A percentile compares a stretch with the other conserved stretches of the same genome.
Conservation (phyloP, 768 basidiomycete species). For the Ramaria sp. region DNA sequence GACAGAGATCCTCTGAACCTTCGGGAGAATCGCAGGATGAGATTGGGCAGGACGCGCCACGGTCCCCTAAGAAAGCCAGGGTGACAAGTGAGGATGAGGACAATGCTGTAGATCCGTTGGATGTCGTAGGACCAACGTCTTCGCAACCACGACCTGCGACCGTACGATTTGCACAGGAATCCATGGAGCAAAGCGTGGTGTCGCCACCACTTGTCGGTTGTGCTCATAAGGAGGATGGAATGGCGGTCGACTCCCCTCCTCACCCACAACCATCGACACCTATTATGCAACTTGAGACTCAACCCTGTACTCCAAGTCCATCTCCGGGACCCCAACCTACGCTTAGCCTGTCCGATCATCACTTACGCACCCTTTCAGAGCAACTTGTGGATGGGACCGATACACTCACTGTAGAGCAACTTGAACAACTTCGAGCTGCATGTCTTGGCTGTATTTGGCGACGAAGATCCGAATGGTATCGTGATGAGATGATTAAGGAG, state of each 20-base stretch:
- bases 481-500: slow-evolving; percentile 52
- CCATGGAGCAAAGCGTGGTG: background rate
- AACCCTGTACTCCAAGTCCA: slow-evolving; percentile 26
- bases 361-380: slow-evolving; percentile 37
- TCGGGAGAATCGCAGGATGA: slow-evolving; percentile 45
- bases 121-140: slow-evolving; percentile 25
- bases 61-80: slow-evolving; percentile 49
- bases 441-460: slow-evolving; percentile 78
- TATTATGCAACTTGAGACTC: background rate
- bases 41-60: slow-evolving; percentile 24
- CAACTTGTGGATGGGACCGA: slow-evolving; percentile 45
- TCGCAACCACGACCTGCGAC: slow-evolving; percentile 23
- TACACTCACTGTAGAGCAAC: slow-evolving; percentile 68
- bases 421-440: slow-evolving; percentile 87
- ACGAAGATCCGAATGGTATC: slow-evolving; percentile 74
- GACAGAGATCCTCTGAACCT: slow-evolving; percentile 50
- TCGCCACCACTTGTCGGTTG: background rate
- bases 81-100: slow-evolving; percentile 6
- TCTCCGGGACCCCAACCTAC: slow-evolving; percentile 56
- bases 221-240: too few species aligned
- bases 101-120: slow-evolving; percentile 40
- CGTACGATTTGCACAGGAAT: slow-evolving; percentile 42
- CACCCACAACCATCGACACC: background rate
- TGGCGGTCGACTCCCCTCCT: too few species aligned
- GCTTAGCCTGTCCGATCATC: slow-evolving; percentile 51